phyloP scores from a whole-genome alignment of 768 basidiomycete species.

The Leccinum subgranulosum region DNA sequence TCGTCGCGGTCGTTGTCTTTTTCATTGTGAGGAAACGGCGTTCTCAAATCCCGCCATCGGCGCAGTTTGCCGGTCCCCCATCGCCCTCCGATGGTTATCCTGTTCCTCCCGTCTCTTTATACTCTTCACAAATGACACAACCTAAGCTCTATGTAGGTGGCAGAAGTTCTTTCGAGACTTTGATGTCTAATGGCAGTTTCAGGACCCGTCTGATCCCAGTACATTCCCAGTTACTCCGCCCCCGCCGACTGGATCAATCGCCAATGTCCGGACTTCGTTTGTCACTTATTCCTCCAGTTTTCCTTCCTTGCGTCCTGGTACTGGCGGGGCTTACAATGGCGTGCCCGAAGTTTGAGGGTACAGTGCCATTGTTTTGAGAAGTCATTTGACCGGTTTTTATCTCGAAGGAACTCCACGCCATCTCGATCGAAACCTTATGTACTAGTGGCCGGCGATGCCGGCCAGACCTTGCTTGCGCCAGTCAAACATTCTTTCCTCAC shows the following conservation, averaged over 20 bases:
- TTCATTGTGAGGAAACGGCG: constrained; percentile 32
- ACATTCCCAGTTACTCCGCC: constrained; percentile 35
- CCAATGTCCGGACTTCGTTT: constrained; percentile 2
- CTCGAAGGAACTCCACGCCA: not conserved
- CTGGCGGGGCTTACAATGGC: constrained; percentile 22
- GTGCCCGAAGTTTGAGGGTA: constrained; percentile 25
- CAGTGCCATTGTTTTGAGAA: not conserved
- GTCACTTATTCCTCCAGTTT: constrained; percentile 9
- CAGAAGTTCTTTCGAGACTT: not conserved
- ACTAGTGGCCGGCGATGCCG: too few relatives aligned
- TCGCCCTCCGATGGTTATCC: constrained; percentile 1
- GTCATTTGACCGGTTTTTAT: not conserved
- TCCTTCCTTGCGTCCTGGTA: constrained; percentile 5
- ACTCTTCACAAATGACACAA: too few relatives aligned
- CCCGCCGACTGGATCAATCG: constrained; percentile 9
- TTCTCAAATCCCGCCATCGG: constrained; percentile 19
- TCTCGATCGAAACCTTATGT: too few relatives aligned
- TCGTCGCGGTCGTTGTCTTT: constrained; percentile 1
- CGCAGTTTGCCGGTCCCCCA: constrained; percentile 2
- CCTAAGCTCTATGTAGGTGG: constrained; percentile 28
- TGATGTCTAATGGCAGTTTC: constrained; percentile 1
- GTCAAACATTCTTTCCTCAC: too few relatives aligned
- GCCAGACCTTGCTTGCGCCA: too few relatives aligned
- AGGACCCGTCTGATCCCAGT: constrained; percentile 37
- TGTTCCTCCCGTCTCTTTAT: too few relatives aligned